Evolutionary conservation across 805 yeast species (phyloP).

Genomic region (Candida koratica): DNA sequence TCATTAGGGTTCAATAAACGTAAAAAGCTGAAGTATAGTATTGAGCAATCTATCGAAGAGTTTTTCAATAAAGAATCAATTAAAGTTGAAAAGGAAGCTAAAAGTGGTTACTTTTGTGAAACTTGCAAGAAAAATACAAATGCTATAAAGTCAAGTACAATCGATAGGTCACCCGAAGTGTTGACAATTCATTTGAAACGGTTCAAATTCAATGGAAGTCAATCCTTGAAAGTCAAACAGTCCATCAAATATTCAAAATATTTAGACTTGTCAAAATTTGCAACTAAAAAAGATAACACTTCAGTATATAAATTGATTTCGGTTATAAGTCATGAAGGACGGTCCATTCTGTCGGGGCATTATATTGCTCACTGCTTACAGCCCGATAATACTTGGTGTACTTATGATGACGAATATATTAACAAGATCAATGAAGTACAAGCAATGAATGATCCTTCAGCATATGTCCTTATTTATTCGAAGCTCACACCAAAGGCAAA

Average conservation of each 20-base stretch:
- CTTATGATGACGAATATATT: slow-evolving; percentile 90
- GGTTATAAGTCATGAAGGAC: slow-evolving; percentile 91
- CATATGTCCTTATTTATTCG: slow-evolving; percentile 84
- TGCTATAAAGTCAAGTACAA: slow-evolving; percentile 72
- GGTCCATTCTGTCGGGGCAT: slow-evolving; percentile 90
- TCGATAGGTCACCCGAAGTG: slow-evolving; percentile 83
- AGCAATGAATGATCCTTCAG: slow-evolving; percentile 80
- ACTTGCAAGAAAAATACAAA: slow-evolving; percentile 72
- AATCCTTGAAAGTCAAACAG: slow-evolving; percentile 80
- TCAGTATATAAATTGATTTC: slow-evolving; percentile 63
- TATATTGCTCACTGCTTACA: slow-evolving; percentile 87
- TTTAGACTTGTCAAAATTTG: slow-evolving; percentile 65
- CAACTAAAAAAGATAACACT: slow-evolving; percentile 32
- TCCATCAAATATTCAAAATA: slow-evolving; percentile 76
- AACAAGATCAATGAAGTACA: slow-evolving; percentile 66
- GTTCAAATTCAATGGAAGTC: slow-evolving; percentile 78
- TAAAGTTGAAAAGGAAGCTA: slow-evolving; percentile 61
- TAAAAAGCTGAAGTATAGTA: slow-evolving; percentile 46
- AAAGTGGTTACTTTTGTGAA: slow-evolving; percentile 89
- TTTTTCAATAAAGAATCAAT: slow-evolving; percentile 82
- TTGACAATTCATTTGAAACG: slow-evolving; percentile 83
- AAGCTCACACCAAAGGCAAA: slow-evolving; percentile 54
- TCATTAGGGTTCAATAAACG: slow-evolving; percentile 68
- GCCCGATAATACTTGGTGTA: slow-evolving; percentile 89
- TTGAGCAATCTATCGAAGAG: slow-evolving; percentile 72